Evolutionary conservation across 345 rosid species (phyloP).

Genomic region (Erodium maritimum): DNA sequence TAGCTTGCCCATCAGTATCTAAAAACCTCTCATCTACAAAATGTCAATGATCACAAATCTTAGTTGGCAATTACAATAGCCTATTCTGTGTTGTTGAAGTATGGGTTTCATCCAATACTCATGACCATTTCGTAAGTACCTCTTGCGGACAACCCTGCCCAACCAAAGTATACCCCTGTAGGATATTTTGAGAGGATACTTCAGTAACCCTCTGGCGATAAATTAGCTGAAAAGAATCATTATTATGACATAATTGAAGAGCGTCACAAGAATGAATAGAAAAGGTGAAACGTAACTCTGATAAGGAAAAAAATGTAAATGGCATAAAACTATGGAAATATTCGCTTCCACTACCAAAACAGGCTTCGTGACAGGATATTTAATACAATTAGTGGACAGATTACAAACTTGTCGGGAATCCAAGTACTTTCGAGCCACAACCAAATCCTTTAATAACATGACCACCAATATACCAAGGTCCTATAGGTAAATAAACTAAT

Average conservation of each 20-base stretch:
- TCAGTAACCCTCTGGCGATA: constrained; percentile 58
- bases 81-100: constrained; percentile 74
- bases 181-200: constrained; percentile 54
- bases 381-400: not conserved
- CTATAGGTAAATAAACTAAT: constrained; percentile 68
- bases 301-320: too few relatives aligned
- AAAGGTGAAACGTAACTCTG: not conserved
- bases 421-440: constrained; percentile 94
- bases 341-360: not conserved
- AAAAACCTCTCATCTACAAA: too few relatives aligned
- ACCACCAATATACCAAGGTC: constrained; percentile 81
- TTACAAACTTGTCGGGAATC: constrained; percentile 74
- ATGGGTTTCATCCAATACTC: constrained; percentile 95
- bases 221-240: constrained; percentile 47
- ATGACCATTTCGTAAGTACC: constrained; percentile 83
- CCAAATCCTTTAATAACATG: constrained; percentile 84
- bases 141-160: constrained; percentile 60
- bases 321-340: too few relatives aligned
- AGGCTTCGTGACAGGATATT: not conserved
- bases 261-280: not conserved
- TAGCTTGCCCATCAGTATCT: too few relatives aligned
- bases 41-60: too few relatives aligned
- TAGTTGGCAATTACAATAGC: constrained; percentile 60
- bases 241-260: not conserved
- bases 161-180: constrained; percentile 89